Conservation (phyloP, 140 eudicot genomes). For the Cichorium intybus region DNA sequence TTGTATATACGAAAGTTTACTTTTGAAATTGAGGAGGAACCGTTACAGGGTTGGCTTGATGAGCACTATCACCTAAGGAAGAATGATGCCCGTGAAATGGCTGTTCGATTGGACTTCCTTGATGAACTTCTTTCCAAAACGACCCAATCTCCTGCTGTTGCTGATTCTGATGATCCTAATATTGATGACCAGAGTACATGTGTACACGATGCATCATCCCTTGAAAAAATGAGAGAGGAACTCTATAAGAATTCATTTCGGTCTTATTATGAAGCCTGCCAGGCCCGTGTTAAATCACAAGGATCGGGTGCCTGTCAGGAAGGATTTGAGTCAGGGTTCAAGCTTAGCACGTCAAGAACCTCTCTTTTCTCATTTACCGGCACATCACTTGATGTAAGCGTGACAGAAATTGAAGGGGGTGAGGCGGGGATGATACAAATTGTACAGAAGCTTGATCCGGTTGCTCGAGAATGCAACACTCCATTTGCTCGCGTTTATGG, state of each 20-base stretch:
- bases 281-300: constrained; percentile 54
- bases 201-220: constrained; percentile 52
- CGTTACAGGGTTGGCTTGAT: constrained; percentile 97
- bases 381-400: constrained; percentile 58
- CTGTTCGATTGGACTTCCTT: constrained; percentile 73
- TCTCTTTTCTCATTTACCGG: constrained; percentile 76
- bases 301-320: constrained; percentile 85
- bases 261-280: constrained; percentile 81
- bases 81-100: constrained; percentile 82
- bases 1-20: constrained; percentile 67
- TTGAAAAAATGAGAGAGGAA: constrained; percentile 66
- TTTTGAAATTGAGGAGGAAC: constrained; percentile 91
- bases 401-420: constrained; percentile 80
- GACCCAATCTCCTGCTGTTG: constrained; percentile 36
- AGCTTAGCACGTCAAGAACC: constrained; percentile 60
- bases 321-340: constrained; percentile 86
- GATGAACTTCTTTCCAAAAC: constrained; percentile 55
- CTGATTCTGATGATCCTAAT: constrained; percentile 42
- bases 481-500: constrained; percentile 92
- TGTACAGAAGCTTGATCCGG: constrained; percentile 84
- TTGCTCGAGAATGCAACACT: constrained; percentile 58
- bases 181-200: constrained; percentile 43
- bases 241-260: constrained; percentile 64
- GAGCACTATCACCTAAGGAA: constrained; percentile 78
- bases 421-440: constrained; percentile 87